A percentile compares a stretch with the other conserved stretches of the same genome.
Evolutionary conservation across 805 yeast genomes (phyloP).

Genomic region (Lipomyces spencermartinsiae): DNA sequence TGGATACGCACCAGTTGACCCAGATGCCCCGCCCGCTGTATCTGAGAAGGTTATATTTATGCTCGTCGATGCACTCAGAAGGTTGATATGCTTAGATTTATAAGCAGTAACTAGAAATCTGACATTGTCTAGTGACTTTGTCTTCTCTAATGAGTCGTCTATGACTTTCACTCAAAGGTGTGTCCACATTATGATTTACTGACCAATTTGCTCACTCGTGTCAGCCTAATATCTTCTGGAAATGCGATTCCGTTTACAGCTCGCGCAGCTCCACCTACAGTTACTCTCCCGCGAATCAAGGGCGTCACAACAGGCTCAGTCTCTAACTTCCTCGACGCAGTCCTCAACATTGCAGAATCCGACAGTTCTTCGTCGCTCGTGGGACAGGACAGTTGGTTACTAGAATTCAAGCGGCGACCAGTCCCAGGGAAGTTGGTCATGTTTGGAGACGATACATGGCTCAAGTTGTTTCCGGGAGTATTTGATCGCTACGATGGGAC

Average conservation of each 20-base stretch:
- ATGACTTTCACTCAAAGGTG: constrained; percentile 69
- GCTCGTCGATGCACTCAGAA: constrained; percentile 91
- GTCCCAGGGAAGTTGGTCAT: constrained; percentile 62
- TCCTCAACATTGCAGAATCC: constrained; percentile 89
- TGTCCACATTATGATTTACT: neutral
- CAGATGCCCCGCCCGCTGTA: constrained; percentile 47
- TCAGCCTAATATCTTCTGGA: constrained; percentile 61
- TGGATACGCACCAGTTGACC: constrained; percentile 55
- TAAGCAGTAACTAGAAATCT: neutral
- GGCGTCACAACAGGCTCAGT: constrained; percentile 95
- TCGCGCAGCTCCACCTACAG: constrained; percentile 93
- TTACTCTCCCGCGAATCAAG: constrained; percentile 90
- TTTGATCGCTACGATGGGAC: constrained; percentile 83
- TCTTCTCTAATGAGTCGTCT: constrained; percentile 67
- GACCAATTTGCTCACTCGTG: neutral
- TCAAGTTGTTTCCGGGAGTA: constrained; percentile 77
- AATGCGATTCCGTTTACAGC: constrained; percentile 89
- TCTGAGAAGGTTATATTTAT: constrained; percentile 76
- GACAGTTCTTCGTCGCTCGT: constrained; percentile 73
- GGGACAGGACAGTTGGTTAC: constrained; percentile 86
- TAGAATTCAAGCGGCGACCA: constrained; percentile 57
- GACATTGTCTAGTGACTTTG: constrained; percentile 64
- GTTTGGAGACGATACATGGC: constrained; percentile 98
- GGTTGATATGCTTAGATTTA: constrained; percentile 21
- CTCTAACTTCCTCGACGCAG: constrained; percentile 92